phyloP scores from a whole-genome alignment of 768 basidiomycete genomes.

The Tulasnella sp. region DNA sequence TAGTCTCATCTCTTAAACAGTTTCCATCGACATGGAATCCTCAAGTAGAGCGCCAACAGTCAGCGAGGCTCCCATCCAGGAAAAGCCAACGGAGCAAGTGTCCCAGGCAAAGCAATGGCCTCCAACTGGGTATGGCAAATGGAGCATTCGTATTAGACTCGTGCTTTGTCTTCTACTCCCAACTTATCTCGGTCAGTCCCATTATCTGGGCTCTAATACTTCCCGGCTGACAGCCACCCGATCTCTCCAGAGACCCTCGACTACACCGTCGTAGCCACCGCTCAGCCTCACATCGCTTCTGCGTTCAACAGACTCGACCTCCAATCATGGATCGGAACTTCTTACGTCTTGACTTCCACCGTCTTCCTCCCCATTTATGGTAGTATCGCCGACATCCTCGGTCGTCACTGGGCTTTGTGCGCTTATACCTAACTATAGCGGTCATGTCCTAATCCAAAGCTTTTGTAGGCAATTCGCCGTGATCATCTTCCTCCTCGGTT shows the following conservation, averaged over 20 bases:
- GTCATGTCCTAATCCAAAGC: background rate
- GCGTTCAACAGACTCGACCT: conserved; percentile 27
- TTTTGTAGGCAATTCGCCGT: conserved; percentile 29
- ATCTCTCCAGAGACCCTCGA: conserved; percentile 11
- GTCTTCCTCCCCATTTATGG: conserved; percentile 44
- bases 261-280: conserved; percentile 37
- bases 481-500: conserved; percentile 36
- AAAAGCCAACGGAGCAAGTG: background rate
- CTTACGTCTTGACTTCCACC: conserved; percentile 40
- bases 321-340: conserved; percentile 36
- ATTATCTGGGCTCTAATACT: background rate
- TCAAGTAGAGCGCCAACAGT: background rate
- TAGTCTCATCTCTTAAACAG: no score
- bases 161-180: background rate
- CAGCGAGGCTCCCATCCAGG: background rate
- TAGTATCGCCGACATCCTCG: conserved; percentile 39
- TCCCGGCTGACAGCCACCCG: background rate
- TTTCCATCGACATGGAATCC: no score
- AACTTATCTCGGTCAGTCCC: background rate
- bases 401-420: conserved; percentile 34
- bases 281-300: conserved; percentile 39
- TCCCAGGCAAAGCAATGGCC: background rate
- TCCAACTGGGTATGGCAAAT: background rate
- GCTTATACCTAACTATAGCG: background rate
- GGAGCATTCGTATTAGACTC: background rate